phyloP scores from a whole-genome alignment of 2,329 filamentous ascomycete genomes.

The Magnaporthiopsis poae region DNA sequence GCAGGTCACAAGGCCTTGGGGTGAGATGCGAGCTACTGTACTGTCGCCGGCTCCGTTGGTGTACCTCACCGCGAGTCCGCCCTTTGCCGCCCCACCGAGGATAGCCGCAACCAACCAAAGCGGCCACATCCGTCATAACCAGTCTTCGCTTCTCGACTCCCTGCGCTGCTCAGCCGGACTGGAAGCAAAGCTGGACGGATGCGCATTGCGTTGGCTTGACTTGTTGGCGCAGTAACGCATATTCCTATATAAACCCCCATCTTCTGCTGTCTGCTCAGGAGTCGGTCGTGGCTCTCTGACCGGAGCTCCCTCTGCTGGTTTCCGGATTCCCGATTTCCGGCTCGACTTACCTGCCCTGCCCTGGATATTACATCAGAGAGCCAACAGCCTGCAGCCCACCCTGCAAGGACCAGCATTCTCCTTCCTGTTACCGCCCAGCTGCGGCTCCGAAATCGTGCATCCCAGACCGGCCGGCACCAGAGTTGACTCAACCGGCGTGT shows the following conservation, averaged over 20 bases:
- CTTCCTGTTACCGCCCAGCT: background rate
- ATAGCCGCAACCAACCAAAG: background rate
- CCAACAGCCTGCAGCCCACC: background rate
- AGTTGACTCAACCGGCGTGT: background rate
- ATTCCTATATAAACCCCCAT: background rate
- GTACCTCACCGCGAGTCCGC: background rate
- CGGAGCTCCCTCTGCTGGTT: background rate
- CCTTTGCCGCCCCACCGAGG: background rate
- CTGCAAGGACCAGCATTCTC: background rate
- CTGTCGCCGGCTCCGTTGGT: background rate
- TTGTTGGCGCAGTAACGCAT: background rate
- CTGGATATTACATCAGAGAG: background rate
- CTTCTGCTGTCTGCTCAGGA: background rate
- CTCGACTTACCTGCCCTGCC: background rate
- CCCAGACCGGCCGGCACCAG: background rate
- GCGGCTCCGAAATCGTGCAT: background rate
- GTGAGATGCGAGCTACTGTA: background rate
- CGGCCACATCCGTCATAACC: background rate
- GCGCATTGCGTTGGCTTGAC: background rate
- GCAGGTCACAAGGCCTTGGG: slow-evolving; percentile 5
- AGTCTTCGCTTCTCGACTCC: background rate
- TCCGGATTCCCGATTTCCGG: background rate
- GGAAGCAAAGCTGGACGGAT: background rate
- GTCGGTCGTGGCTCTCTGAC: background rate
- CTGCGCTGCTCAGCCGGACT: background rate